These are phyloP conservation scores for Pythium oligandrum DNA, from an alignment of 352 stramenopile genomes.

Conservation along the genomic window DNA sequence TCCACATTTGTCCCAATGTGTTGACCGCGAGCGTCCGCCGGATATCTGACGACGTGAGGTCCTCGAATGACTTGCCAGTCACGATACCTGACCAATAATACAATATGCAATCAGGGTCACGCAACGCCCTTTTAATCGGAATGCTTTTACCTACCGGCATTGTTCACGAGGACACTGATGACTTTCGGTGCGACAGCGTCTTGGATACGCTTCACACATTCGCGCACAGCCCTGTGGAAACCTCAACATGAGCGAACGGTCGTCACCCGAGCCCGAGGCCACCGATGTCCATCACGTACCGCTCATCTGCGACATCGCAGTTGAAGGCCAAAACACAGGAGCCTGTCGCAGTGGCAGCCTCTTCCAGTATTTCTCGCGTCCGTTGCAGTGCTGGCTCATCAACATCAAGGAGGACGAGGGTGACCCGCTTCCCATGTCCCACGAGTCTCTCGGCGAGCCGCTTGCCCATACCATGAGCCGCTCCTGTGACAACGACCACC, in stretches of 20 bases:
- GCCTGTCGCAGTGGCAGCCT: slow-evolving; percentile 1
- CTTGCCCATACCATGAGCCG: slow-evolving; percentile 48
- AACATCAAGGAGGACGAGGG: slow-evolving; percentile 60
- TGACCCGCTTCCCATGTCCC: slow-evolving; percentile 20
- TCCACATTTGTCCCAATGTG: slow-evolving; percentile 76
- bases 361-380: slow-evolving; percentile 21
- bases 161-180: slow-evolving; percentile 31
- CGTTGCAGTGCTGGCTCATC: slow-evolving; percentile 31
- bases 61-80: slow-evolving; percentile 17
- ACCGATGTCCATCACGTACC: slow-evolving; percentile 19
- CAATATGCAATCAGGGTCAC: slow-evolving; percentile 8
- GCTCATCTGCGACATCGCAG: slow-evolving; percentile 62
- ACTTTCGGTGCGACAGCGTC: slow-evolving; percentile 7
- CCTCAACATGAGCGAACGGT: too few species aligned
- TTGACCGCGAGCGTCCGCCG: slow-evolving; percentile 25
- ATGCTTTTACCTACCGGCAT: slow-evolving; percentile 14
- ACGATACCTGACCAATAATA: slow-evolving; percentile 19
- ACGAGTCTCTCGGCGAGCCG: slow-evolving; percentile 34
- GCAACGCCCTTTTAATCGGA: too few species aligned
- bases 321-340: slow-evolving; percentile 29
- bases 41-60: slow-evolving; percentile 17
- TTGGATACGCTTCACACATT: slow-evolving; percentile 12
- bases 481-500: slow-evolving; percentile 66
- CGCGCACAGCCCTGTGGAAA: slow-evolving; percentile 2
- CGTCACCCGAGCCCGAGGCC: too few species aligned